These are phyloP conservation scores for Tuber borchii DNA, from an alignment of 495 filamentous ascomycete species.

Conservation along the genomic window DNA sequence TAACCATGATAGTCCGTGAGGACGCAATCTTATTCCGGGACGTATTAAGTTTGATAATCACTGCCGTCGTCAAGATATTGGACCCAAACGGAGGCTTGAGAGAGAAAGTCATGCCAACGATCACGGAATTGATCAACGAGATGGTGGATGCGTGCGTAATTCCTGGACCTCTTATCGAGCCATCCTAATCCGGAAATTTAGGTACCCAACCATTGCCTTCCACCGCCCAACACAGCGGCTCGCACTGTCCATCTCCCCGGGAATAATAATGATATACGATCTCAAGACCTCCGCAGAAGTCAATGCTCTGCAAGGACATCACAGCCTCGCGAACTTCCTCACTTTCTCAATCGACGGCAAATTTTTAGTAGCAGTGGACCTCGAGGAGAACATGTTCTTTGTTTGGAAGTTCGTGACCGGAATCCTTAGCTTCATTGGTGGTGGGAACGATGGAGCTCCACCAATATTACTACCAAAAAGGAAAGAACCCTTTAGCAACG, in stretches of 20 bases:
- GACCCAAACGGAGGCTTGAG: slow-evolving; percentile 30
- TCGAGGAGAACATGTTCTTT: slow-evolving; percentile 22
- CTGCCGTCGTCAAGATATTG: slow-evolving; percentile 33
- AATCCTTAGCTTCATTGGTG: slow-evolving; percentile 37
- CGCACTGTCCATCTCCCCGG: slow-evolving; percentile 21
- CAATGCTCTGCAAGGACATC: slow-evolving; percentile 28
- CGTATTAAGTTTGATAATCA: slow-evolving; percentile 19
- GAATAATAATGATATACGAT: slow-evolving; percentile 31
- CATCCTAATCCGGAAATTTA: background rate
- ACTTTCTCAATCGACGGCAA: slow-evolving; percentile 27
- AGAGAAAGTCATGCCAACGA: slow-evolving; percentile 32
- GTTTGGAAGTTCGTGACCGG: slow-evolving; percentile 36
- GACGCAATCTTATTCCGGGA: slow-evolving; percentile 25
- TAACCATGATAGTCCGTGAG: slow-evolving; percentile 13
- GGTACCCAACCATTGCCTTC: slow-evolving; percentile 31
- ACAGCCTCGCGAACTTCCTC: slow-evolving; percentile 20
- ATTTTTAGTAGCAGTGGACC: slow-evolving; percentile 31
- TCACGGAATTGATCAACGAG: slow-evolving; percentile 36
- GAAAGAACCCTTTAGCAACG: slow-evolving; percentile 19
- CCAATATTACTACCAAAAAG: slow-evolving; percentile 19
- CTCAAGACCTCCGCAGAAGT: slow-evolving; percentile 25
- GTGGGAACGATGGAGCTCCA: slow-evolving; percentile 30
- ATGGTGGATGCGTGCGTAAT: slow-evolving; percentile 19
- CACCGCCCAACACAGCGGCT: slow-evolving; percentile 39
- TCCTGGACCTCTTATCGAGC: background rate